Conservation (phyloP, 768 basidiomycete genomes). For the Auricularia heimuer region DNA sequence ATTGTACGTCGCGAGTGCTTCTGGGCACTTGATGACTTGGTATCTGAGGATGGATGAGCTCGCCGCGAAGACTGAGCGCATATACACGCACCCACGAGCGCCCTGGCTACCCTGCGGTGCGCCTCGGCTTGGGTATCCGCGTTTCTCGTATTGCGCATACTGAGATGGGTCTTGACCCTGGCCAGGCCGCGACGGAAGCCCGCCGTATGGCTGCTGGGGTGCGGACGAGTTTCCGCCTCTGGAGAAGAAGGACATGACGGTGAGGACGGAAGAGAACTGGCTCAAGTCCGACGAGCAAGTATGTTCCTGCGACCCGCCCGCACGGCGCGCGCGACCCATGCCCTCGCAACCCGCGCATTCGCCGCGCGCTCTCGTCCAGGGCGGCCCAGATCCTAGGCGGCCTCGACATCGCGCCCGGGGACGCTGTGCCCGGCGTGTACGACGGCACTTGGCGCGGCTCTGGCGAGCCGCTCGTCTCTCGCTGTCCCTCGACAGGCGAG, state of each 20-base stretch:
- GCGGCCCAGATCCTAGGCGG: conserved; percentile 59
- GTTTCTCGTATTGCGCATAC: not conserved
- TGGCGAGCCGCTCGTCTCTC: conserved; percentile 60
- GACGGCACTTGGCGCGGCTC: conserved; percentile 71
- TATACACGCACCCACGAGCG: not conserved
- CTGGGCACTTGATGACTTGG: conserved; percentile 50
- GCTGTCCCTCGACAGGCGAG: conserved; percentile 85
- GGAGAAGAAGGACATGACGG: conserved; percentile 7
- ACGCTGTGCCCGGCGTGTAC: conserved; percentile 64
- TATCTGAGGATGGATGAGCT: conserved; percentile 27
- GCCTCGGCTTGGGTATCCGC: not conserved
- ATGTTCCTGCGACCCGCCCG: not conserved
- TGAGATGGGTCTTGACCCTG: not conserved
- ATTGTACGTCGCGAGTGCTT: conserved; percentile 67
- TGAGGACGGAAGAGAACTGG: not conserved
- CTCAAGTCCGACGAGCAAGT: not conserved
- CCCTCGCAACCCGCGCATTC: not conserved
- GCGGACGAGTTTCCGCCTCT: not conserved
- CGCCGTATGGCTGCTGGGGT: not conserved
- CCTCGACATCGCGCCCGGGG: conserved; percentile 46
- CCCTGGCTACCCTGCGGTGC: not conserved
- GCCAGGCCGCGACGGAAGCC: conserved; percentile 2
- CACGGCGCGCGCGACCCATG: not conserved
- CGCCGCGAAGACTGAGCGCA: not conserved
- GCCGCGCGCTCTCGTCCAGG: conserved; percentile 52